phyloP scores from a whole-genome alignment of 2,329 filamentous ascomycete genomes.

The Fusarium domesticum region DNA sequence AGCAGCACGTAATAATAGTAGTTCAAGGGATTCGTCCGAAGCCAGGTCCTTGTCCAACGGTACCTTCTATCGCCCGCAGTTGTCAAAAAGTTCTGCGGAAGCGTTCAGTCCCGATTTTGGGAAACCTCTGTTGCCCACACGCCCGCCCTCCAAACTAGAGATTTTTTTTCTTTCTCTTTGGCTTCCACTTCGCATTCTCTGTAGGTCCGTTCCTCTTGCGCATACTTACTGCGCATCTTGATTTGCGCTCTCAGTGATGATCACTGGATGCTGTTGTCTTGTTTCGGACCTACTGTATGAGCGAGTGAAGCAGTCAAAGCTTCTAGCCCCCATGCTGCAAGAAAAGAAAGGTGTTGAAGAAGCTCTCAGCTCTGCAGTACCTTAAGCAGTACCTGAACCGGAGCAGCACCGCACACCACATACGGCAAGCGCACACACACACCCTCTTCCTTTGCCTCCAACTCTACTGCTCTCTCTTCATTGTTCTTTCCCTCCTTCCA shows the following conservation, averaged over 20 bases:
- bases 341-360: background rate
- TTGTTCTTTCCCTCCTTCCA: constrained; percentile 5
- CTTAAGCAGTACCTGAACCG: background rate
- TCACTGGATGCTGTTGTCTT: constrained; percentile 12
- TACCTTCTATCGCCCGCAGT: constrained; percentile 11
- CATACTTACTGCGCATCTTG: constrained; percentile 1
- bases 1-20: constrained; percentile 18
- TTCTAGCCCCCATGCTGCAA: constrained; percentile 7
- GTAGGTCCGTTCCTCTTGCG: constrained; percentile 4
- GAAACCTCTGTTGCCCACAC: constrained; percentile 20
- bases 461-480: constrained; percentile 12
- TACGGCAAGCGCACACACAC: constrained; percentile 20
- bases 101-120: constrained; percentile 22
- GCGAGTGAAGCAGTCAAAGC: constrained; percentile 10
- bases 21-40: constrained; percentile 14
- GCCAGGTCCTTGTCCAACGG: constrained; percentile 21
- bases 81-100: constrained; percentile 16
- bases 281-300: constrained; percentile 3
- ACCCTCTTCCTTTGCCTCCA: constrained; percentile 20
- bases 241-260: constrained; percentile 5
- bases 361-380: constrained; percentile 21
- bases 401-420: constrained; percentile 22
- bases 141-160: constrained; percentile 23
- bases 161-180: constrained; percentile 3
- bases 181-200: constrained; percentile 6